Evolutionary conservation across 2,329 filamentous ascomycete species (phyloP), one percentile per base, ranked within the genome.

Genomic region (Microdochium paspali): DNA sequence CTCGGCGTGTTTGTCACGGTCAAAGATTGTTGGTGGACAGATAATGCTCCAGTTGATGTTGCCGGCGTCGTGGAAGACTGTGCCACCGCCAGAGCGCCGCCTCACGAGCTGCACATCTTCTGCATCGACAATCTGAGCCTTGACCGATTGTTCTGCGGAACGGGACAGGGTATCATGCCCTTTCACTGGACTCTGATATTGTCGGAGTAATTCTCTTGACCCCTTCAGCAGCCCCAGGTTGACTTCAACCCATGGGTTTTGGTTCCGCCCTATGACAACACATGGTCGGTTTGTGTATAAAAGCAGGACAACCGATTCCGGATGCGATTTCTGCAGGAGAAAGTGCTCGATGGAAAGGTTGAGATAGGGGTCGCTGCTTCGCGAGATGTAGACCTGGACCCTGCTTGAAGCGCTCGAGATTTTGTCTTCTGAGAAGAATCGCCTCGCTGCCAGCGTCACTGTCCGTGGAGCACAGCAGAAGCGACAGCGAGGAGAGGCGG

Each of bases 41-140:
- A 95, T 94, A 47, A 97, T 88, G 61, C 85, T 87, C 74, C 90
- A 98, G 66, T 98, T 98, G 55, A 95, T 78, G 63, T 98, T 98
- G 47, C 91, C 91, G 39, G 74, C 67, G 64, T 97, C 93, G 65
- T 98, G 93, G 62, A 95, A 97, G 46, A 98, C 93, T 2, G 93
- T 82, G 43, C 93, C 93, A 44, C 93, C 93, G 24, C 93, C 93
- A 21, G 85, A 90, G 45, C 91, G 80, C 18, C 93, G 79, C 12
- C 93, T 82, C 4, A 98, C 87, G 12, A 95, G 80, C 49, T 74
- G 57, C 31, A 80, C 66, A 44, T 56, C 30, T 50, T 61, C 15
- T 50, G 58, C 61, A 56, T 24, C 60, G 0, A 52, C 52, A 51
- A 56, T 35, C 12, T 40, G 6, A 9, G 6, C 13, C 35, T 40